Percentiles rank a stretch among this genome's conserved stretches.
Conservation (phyloP, 345 rosid genomes). For the Isatis tinctoria region DNA sequence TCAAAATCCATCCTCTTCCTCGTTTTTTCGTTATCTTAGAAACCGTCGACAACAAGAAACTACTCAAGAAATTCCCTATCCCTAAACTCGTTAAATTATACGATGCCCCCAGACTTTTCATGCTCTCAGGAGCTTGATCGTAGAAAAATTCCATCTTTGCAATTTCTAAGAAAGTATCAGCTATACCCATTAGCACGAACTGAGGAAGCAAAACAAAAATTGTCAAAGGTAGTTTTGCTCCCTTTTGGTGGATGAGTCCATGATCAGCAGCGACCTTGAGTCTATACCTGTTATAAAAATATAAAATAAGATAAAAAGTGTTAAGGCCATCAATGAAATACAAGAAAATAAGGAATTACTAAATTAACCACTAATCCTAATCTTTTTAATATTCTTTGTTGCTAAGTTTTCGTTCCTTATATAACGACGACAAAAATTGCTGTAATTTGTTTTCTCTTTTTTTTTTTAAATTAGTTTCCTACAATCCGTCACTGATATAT, state of each 20-base stretch:
- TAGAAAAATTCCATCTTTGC: slow-evolving; percentile 87
- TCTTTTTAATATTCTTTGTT: no score
- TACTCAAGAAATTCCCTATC: slow-evolving; percentile 61
- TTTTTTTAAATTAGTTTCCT: no score
- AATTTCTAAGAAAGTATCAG: slow-evolving; percentile 65
- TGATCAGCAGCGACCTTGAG: slow-evolving; percentile 44
- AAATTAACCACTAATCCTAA: no score
- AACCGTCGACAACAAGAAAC: slow-evolving; percentile 50
- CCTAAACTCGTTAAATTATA: slow-evolving; percentile 57
- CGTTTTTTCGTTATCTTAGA: slow-evolving; percentile 42
- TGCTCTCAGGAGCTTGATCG: slow-evolving; percentile 75
- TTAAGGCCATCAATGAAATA: neutral
- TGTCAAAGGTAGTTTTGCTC: slow-evolving; percentile 47
- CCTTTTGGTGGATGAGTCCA: slow-evolving; percentile 8
- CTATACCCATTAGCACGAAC: slow-evolving; percentile 66
- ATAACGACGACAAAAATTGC: no score
- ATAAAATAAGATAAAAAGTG: neutral
- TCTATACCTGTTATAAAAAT: slow-evolving; percentile 42
- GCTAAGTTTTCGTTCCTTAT: no score
- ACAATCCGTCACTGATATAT: no score
- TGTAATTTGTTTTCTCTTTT: no score
- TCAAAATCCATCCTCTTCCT: slow-evolving; percentile 59
- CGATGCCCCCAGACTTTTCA: slow-evolving; percentile 80
- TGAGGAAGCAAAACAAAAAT: slow-evolving; percentile 73
- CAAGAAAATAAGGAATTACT: no score